Evolutionary conservation across 371 early-diverging fungal genomes (phyloP), one percentile per base, ranked within the genome.

Genomic region (Mortierella sp.): DNA sequence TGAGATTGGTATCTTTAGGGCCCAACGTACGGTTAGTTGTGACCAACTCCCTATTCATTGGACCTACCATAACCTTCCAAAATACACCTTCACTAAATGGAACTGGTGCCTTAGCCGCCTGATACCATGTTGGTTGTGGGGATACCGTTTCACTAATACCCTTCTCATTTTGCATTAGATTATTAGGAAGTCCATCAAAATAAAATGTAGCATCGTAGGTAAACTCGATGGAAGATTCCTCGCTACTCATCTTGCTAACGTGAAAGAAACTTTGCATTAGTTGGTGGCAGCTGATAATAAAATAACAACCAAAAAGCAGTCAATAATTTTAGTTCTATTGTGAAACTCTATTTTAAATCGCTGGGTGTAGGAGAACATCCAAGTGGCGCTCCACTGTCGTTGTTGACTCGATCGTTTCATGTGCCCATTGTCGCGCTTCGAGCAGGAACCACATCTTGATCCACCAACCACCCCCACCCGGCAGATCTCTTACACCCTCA

Each of bases 391-490:
- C 76, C 1, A 80, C 61, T 3, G 75, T 64, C 6, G 76, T 72
- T 3, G 72, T 82, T 29, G 76, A 61, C 66, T 77, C 82, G 1
- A 77, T 22, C 3, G 76, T 82, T 54, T 77, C 82, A 53, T 77
- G 70, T 15, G 80, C 82, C 83, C 91, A 93, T 60, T 90, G 89
- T 64, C 95, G 83, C 29, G 92, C 86, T 70, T 95, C 95, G 22
- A 95, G 77, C 75, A 89, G 87, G 43, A 93, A 85, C 94, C 94
- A 95, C 37, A 94, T 89, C 81, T 92, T 94, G 62, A 93, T 77
- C 82, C 87, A 88, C 65, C 76, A 75, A 6, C 82, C 84, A 3
- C 86, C 86, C 54, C 83, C 84, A 2, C 83, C 83, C 19, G 87
- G 85, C 28, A 87, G 79, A 53, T 88, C 89, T 63, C 83, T 85